Evolutionary conservation across 176 grass and related monocot species (phyloP), one percentile per base, ranked within the genome.

Genomic region (Oryza meridionalis): DNA sequence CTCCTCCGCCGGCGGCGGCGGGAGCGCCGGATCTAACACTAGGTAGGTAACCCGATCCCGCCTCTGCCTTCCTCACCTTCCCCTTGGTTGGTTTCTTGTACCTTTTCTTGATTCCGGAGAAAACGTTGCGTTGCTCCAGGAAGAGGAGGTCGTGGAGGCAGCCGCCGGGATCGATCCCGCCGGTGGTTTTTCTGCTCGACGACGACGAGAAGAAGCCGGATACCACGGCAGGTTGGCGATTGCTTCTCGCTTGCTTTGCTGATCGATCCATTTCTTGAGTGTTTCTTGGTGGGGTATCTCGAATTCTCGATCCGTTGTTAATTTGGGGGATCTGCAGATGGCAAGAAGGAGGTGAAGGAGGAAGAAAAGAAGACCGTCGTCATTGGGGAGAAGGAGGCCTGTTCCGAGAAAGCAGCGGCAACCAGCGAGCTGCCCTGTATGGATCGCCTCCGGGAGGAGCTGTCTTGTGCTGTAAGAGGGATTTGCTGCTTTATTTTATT

Each of bases 371-470:
- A 79, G 49, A 49, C 26, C 80, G 19, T 50, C 22, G 58, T 29
- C 21, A 77, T 77, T 46, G 86, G 80, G 67, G 73, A 87, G 6
- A 79, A 77, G 62, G 69, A 90, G 47, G 22, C 45, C 14, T 81
- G 79, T 16, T 66, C 53, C 27, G 17, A 78, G n/a, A 84, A 93
- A 59, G 58, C 75, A 13, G 69, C 5, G 6, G 22, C 74, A 63
- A 76, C 32, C 11, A 66, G 75, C 35, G 81, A 44, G 61, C 31
- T 93, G 24, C 91, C 91, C 7, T 98, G 89, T 70, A 89, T 98
- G 73, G 91, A 95, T 92, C 85, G 83, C 13, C 91, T 98, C 21
- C 78, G 93, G 69, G 96, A 98, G 77, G 96, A 98, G 76, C 87
- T 98, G 2, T 95, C 93, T 88, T 98, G 96, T 73, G 93, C 92